Conservation (phyloP, 2,329 filamentous ascomycete genomes). For the Sclerotiophoma versabilis region DNA sequence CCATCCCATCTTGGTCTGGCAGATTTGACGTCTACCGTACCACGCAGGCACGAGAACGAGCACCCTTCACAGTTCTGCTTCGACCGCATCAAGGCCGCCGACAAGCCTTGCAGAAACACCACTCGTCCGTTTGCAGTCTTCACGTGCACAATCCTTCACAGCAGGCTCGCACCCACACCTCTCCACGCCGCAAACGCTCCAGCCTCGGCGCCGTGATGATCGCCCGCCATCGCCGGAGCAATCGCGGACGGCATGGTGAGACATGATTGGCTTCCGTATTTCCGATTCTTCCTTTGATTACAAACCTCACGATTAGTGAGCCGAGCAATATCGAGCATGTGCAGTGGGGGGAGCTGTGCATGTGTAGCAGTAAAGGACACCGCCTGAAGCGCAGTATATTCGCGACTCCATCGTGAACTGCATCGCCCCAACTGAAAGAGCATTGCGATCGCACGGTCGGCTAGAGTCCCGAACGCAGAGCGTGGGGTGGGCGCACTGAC, state of each 20-base stretch:
- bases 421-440: not conserved
- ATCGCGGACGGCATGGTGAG: not conserved
- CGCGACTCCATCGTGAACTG: constrained; percentile 1
- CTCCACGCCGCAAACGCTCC: constrained; percentile 10
- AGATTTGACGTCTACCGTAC: not conserved
- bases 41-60: not conserved
- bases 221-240: constrained; percentile 7
- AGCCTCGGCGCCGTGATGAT: constrained; percentile 6
- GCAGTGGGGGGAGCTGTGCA: not conserved
- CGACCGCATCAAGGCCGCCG: not conserved
- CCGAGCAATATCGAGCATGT: constrained; percentile 1
- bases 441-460: constrained; percentile 7
- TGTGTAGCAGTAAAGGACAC: not conserved
- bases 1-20: not conserved
- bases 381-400: constrained; percentile 3
- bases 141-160: constrained; percentile 7
- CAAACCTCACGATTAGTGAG: constrained; percentile 12
- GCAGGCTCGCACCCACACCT: not conserved
- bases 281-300: constrained; percentile 12
- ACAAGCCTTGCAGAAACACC: not conserved
- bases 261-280: constrained; percentile 7
- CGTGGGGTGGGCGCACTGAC: constrained; percentile 13
- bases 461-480: not conserved
- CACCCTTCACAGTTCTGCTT: not conserved
- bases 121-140: constrained; percentile 1